These are phyloP conservation scores for Monosporascus sp. DNA, from an alignment of 2,329 filamentous ascomycete species.

Conservation along the genomic window DNA sequence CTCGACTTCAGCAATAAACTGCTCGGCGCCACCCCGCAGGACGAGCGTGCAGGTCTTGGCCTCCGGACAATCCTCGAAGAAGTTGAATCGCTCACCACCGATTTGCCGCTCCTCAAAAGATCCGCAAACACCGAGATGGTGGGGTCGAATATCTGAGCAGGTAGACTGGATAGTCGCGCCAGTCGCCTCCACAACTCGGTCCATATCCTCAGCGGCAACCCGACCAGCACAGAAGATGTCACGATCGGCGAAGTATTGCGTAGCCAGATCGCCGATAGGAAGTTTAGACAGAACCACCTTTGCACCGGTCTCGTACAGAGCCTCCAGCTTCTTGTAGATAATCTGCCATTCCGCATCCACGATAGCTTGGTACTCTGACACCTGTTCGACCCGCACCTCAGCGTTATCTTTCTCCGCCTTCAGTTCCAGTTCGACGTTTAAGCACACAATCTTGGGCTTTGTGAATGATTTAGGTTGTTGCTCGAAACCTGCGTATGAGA, in stretches of 20 bases:
- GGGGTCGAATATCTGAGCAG: slow-evolving; percentile 85
- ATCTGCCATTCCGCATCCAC: slow-evolving; percentile 99
- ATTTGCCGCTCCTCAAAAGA: slow-evolving; percentile 94
- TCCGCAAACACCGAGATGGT: slow-evolving; percentile 88
- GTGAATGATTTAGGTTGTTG: slow-evolving; percentile 96
- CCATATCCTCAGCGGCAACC: slow-evolving; percentile 86
- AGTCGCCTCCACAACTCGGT: slow-evolving; percentile 91
- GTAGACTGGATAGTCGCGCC: slow-evolving; percentile 91
- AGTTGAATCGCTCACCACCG: slow-evolving; percentile 94
- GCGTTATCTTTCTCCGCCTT: slow-evolving; percentile 99
- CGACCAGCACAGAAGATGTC: slow-evolving; percentile 98
- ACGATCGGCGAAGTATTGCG: slow-evolving; percentile 95
- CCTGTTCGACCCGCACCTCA: slow-evolving; percentile 95
- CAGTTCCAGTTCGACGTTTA: slow-evolving; percentile 96
- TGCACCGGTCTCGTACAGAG: slow-evolving; percentile 85
- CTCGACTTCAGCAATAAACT: slow-evolving; percentile 98
- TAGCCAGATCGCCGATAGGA: slow-evolving; percentile 94
- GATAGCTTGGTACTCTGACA: slow-evolving; percentile 98
- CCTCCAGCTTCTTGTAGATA: slow-evolving; percentile 98
- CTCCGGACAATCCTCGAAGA: slow-evolving; percentile 92
- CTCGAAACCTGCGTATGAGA: slow-evolving; percentile 97
- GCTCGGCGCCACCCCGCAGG: slow-evolving; percentile 91
- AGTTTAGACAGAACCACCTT: slow-evolving; percentile 97
- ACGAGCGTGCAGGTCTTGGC: slow-evolving; percentile 97
- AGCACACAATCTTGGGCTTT: slow-evolving; percentile 91